Evolutionary conservation across 345 rosid species (phyloP).

Genomic region (Corymbia maculata): DNA sequence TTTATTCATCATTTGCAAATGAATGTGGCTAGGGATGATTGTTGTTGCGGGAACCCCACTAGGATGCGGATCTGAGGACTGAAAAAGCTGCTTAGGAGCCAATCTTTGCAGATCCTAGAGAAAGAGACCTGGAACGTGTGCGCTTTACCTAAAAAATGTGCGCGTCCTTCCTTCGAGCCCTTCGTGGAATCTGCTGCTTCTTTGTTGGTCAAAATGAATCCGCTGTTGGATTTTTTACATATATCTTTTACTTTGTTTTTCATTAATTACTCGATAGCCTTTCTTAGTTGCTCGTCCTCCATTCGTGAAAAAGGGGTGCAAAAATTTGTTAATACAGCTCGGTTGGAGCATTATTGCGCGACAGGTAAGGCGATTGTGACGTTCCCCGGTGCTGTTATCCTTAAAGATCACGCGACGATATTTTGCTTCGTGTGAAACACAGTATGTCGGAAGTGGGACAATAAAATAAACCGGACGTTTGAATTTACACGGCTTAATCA

Average conservation of each 20-base stretch:
- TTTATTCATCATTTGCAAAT: background rate
- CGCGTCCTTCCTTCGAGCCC: background rate
- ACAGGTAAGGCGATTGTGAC: background rate
- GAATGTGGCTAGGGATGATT: background rate
- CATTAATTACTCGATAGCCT: background rate
- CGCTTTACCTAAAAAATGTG: background rate
- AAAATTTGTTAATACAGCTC: background rate
- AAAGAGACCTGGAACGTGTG: background rate
- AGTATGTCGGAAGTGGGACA: background rate
- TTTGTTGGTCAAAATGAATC: background rate
- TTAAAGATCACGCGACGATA: background rate
- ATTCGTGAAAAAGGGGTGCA: background rate
- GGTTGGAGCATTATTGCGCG: background rate
- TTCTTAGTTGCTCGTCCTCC: background rate
- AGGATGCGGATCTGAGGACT: background rate
- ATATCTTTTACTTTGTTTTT: background rate
- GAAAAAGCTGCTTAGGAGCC: background rate
- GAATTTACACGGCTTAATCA: background rate
- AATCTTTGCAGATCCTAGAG: background rate
- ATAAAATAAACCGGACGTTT: background rate
- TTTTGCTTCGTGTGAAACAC: background rate
- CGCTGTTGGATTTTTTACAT: background rate
- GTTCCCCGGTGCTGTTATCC: background rate
- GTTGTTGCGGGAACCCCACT: background rate
- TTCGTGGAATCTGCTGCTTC: background rate